phyloP scores from a whole-genome alignment of 2,329 filamentous ascomycete genomes.

The Botryosphaeria dothidea region DNA sequence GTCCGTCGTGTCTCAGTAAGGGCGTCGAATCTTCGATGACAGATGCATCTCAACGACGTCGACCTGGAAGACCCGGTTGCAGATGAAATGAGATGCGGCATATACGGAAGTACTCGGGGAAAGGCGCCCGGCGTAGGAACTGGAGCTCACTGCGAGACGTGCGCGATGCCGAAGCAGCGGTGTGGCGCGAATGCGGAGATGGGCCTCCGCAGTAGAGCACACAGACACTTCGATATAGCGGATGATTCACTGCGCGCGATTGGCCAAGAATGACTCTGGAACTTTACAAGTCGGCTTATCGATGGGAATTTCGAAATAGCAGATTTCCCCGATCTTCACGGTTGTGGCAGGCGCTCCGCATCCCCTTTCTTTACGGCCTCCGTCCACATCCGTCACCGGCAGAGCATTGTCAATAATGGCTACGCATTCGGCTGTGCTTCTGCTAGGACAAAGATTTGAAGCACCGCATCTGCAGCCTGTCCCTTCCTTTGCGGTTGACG shows the following conservation, averaged over 20 bases:
- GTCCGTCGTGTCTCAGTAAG: slow-evolving; percentile 4
- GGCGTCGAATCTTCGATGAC: neutral
- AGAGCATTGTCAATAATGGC: neutral
- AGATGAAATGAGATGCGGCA: neutral
- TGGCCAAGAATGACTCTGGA: neutral
- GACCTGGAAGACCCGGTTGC: neutral
- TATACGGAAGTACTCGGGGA: neutral
- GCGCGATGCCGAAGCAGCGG: slow-evolving; percentile 6
- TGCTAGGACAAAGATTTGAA: neutral
- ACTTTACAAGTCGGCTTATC: neutral
- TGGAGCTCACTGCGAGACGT: slow-evolving; percentile 3
- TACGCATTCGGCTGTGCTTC: neutral
- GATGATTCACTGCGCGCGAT: neutral
- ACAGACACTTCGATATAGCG: neutral
- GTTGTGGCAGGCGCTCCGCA: neutral
- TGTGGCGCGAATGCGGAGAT: neutral
- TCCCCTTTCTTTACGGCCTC: neutral
- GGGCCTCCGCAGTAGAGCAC: neutral
- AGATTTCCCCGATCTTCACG: neutral
- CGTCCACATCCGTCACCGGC: neutral
- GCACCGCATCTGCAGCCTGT: neutral
- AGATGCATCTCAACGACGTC: neutral
- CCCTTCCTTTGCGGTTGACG: neutral
- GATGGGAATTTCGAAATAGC: neutral
- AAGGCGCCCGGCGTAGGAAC: neutral